Evolutionary conservation across 23 red algal genomes (phyloP).

Genomic region (Cyanidioschyzon merolae): DNA sequence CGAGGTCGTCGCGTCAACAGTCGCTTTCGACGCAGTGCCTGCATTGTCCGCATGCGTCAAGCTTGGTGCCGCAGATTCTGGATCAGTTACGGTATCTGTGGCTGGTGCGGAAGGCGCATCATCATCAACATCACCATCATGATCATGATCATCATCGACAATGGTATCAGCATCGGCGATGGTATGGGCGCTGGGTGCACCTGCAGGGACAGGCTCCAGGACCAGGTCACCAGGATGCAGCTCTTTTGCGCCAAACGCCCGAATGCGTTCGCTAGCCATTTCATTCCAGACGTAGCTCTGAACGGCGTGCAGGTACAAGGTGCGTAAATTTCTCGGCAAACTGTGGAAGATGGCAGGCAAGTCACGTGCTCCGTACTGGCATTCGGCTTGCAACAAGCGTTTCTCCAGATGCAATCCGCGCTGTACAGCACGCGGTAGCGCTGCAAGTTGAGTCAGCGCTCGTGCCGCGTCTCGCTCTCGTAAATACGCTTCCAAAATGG

Average conservation of each 20-base stretch:
- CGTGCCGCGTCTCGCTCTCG: constrained; percentile 2
- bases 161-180: constrained; percentile 38
- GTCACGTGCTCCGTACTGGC: constrained; percentile 17
- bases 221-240: constrained; percentile 28
- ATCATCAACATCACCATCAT: not conserved
- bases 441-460: not conserved
- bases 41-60: not conserved
- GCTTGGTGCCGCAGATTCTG: not conserved
- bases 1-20: too few relatives aligned
- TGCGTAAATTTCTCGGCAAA: constrained; percentile 53
- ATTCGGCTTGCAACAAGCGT: not conserved
- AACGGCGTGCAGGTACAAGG: constrained; percentile 85
- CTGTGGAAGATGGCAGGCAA: constrained; percentile 47
- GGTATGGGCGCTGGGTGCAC: constrained; percentile 6
- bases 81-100: not conserved
- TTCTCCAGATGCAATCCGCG: not conserved
- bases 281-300: constrained; percentile 90
- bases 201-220: not conserved
- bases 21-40: not conserved
- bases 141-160: not conserved
- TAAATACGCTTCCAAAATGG: not conserved
- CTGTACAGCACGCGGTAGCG: not conserved
- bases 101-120: too few relatives aligned
- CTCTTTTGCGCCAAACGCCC: constrained; percentile 7
- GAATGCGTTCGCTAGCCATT: constrained; percentile 70